A percentile compares a stretch with the other conserved stretches of the same genome.
phyloP scores from a whole-genome alignment of 805 yeast genomes.

The Naumovozyma baii region DNA sequence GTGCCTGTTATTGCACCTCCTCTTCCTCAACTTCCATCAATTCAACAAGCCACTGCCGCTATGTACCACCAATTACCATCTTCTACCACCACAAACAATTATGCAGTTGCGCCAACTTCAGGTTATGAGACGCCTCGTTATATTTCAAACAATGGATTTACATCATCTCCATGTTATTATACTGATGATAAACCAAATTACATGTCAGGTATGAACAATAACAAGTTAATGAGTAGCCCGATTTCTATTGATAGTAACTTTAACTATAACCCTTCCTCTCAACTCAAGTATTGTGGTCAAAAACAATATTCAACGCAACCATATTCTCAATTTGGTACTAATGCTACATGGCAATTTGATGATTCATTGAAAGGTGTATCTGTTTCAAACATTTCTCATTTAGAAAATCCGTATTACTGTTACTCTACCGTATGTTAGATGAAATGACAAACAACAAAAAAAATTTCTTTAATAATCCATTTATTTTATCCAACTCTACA shows the following conservation, averaged over 20 bases:
- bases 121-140: constrained; percentile 19
- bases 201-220: background rate
- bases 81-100: background rate
- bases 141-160: constrained; percentile 9
- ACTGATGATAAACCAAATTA: constrained; percentile 9
- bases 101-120: constrained; percentile 9
- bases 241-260: background rate
- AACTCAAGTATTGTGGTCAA: background rate
- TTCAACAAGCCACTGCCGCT: background rate
- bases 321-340: constrained; percentile 1
- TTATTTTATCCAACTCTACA: too few species aligned
- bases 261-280: background rate
- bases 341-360: constrained; percentile 1
- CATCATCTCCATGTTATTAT: constrained; percentile 18
- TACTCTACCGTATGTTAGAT: constrained; percentile 1
- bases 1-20: background rate
- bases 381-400: background rate
- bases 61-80: background rate
- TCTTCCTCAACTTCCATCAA: constrained; percentile 1
- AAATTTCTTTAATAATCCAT: too few species aligned
- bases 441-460: background rate
- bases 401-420: background rate
- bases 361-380: background rate
- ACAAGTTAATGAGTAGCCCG: background rate
- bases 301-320: too few species aligned